These are phyloP conservation scores for Exophiala aquamarina DNA, from an alignment of 2,329 filamentous ascomycete genomes.

Conservation along the genomic window DNA sequence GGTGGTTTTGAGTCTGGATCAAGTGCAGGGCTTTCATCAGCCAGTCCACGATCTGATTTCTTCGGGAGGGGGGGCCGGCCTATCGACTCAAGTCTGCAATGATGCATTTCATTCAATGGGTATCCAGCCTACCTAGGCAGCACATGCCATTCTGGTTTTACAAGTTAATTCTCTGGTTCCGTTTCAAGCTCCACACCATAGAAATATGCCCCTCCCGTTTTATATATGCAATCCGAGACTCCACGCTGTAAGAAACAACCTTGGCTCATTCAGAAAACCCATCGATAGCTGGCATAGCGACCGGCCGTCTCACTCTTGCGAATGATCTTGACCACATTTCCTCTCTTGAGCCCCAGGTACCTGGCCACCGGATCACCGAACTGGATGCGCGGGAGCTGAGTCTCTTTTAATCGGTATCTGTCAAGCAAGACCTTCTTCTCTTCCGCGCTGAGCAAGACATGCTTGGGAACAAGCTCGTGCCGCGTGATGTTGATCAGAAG, in stretches of 20 bases:
- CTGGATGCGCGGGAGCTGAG: constrained; percentile 89
- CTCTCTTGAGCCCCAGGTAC: constrained; percentile 85
- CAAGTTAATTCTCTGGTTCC: background rate
- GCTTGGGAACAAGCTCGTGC: constrained; percentile 93
- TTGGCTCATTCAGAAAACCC: constrained; percentile 47
- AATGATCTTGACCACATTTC: constrained; percentile 98
- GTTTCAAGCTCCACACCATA: constrained; percentile 7
- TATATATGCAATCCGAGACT: constrained; percentile 6
- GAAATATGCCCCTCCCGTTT: background rate
- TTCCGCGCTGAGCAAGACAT: constrained; percentile 83
- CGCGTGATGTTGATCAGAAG: constrained; percentile 96
- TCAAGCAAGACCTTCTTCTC: constrained; percentile 85
- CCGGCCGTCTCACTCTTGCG: constrained; percentile 92
- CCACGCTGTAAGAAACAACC: constrained; percentile 8
- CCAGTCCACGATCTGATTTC: too few relatives aligned
- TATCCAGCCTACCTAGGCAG: background rate
- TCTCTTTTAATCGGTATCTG: constrained; percentile 94
- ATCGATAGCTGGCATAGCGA: constrained; percentile 91
- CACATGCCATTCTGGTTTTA: background rate
- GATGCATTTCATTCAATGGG: background rate
- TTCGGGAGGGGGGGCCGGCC: too few relatives aligned
- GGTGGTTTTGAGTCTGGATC: too few relatives aligned
- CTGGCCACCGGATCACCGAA: constrained; percentile 88
- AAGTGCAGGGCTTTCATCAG: too few relatives aligned
- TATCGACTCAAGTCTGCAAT: too few relatives aligned